Conservation (phyloP, 139 green algal species). For the Nannochloris sp. region DNA sequence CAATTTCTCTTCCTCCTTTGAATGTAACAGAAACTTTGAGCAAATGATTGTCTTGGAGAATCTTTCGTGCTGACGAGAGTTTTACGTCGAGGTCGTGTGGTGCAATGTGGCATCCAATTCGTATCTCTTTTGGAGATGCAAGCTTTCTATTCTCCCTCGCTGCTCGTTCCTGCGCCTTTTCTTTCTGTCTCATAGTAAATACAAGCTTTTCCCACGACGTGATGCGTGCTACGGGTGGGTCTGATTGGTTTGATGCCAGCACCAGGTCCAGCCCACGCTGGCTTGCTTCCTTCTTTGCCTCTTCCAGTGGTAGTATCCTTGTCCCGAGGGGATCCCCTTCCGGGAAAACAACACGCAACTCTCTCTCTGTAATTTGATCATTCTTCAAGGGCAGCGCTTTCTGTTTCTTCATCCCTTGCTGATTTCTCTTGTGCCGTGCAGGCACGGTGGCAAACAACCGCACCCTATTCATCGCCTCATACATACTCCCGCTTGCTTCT, state of each 20-base stretch:
- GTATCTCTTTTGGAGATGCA: constrained; percentile 17
- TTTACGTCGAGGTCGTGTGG: constrained; percentile 24
- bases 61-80: constrained; percentile 9
- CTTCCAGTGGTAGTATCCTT: constrained; percentile 1
- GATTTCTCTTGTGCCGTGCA: neutral
- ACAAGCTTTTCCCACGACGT: constrained; percentile 21
- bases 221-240: constrained; percentile 19
- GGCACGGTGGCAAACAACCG: neutral
- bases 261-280: constrained; percentile 13
- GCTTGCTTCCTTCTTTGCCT: neutral
- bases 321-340: neutral
- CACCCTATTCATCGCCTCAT: too few species aligned
- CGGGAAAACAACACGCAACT: constrained; percentile 22
- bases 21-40: constrained; percentile 25
- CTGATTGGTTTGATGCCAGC: constrained; percentile 3
- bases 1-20: constrained; percentile 17
- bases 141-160: constrained; percentile 7
- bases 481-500: too few species aligned
- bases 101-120: constrained; percentile 19
- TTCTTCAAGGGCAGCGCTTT: constrained; percentile 16
- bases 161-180: constrained; percentile 11
- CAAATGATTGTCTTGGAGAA: constrained; percentile 18
- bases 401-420: neutral
- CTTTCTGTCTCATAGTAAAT: constrained; percentile 18
- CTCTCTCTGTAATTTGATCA: constrained; percentile 13